Conservation (phyloP, 768 basidiomycete species). For the Hericium coralloides region DNA sequence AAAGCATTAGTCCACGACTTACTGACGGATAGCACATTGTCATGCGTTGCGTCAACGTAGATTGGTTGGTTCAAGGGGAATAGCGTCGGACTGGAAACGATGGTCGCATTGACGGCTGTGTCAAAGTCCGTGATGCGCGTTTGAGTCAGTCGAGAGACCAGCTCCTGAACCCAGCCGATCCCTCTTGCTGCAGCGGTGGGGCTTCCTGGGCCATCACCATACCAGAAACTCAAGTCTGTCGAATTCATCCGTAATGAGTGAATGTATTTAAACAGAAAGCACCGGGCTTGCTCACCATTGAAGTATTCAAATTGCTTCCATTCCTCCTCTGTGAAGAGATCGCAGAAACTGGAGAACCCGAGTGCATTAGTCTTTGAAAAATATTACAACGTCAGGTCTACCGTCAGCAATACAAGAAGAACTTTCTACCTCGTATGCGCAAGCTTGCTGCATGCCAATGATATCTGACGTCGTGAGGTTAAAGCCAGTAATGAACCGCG, state of each 20-base stretch:
- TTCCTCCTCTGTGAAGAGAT: slow-evolving; percentile 41
- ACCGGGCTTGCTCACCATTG: background rate
- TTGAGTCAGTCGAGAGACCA: slow-evolving; percentile 33
- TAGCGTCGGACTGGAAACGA: slow-evolving; percentile 29
- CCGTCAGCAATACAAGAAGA: slow-evolving; percentile 27
- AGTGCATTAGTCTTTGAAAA: slow-evolving; percentile 36
- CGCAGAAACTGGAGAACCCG: slow-evolving; percentile 40
- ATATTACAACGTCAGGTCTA: slow-evolving; percentile 8
- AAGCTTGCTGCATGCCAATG: slow-evolving; percentile 27
- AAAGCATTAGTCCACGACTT: slow-evolving; percentile 2
- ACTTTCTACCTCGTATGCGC: slow-evolving; percentile 31
- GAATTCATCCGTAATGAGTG: background rate
- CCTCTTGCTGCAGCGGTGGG: slow-evolving; percentile 31
- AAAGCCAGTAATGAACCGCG: slow-evolving; percentile 22
- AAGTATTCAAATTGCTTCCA: slow-evolving; percentile 36
- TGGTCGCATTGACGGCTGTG: slow-evolving; percentile 37
- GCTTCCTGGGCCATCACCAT: slow-evolving; percentile 33
- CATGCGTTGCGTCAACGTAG: slow-evolving; percentile 39
- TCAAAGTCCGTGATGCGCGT: slow-evolving; percentile 28
- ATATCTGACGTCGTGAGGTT: slow-evolving; percentile 22
- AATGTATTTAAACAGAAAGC: slow-evolving; percentile 2
- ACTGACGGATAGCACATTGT: slow-evolving; percentile 34
- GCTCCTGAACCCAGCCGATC: slow-evolving; percentile 34
- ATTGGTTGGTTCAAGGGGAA: slow-evolving; percentile 30
- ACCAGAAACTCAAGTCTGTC: slow-evolving; percentile 24